A percentile compares a stretch with the other conserved stretches of the same genome.
phyloP scores from a whole-genome alignment of 2,329 filamentous ascomycete genomes.

The Exophiala xenobiotica region DNA sequence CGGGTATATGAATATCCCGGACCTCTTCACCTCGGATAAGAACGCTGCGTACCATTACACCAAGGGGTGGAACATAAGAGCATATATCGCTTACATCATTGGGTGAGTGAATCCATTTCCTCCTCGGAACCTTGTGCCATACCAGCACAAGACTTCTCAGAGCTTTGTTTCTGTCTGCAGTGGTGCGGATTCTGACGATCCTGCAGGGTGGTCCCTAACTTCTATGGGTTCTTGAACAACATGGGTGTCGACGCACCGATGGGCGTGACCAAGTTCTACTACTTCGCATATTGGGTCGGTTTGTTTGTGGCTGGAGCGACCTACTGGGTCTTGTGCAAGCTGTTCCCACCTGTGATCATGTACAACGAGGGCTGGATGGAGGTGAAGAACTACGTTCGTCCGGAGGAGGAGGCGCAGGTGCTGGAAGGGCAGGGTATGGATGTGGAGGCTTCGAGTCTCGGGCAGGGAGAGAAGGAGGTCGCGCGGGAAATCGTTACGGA shows the following conservation, averaged over 20 bases:
- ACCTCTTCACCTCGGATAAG: slow-evolving; percentile 36
- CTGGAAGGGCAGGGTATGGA: slow-evolving; percentile 13
- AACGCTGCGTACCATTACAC: slow-evolving; percentile 37
- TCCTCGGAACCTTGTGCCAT: too few relatives aligned
- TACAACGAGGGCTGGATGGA: slow-evolving; percentile 36
- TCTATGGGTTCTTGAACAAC: slow-evolving; percentile 44
- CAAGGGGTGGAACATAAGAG: slow-evolving; percentile 38
- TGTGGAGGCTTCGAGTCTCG: slow-evolving; percentile 9
- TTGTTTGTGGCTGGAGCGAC: slow-evolving; percentile 45
- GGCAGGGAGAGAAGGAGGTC: background rate
- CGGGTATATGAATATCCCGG: slow-evolving; percentile 38
- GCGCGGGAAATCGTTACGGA: background rate
- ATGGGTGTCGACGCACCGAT: slow-evolving; percentile 41
- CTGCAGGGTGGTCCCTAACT: slow-evolving; percentile 36
- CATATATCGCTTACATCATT: slow-evolving; percentile 1
- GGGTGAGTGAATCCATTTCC: too few relatives aligned
- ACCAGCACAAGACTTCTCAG: background rate
- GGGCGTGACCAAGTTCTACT: slow-evolving; percentile 51
- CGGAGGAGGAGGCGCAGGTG: slow-evolving; percentile 7
- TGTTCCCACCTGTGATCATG: slow-evolving; percentile 25
- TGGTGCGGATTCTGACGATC: background rate
- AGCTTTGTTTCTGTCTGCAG: background rate
- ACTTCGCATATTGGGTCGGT: slow-evolving; percentile 56
- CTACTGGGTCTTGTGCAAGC: slow-evolving; percentile 30
- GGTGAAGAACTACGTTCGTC: slow-evolving; percentile 37